Percentiles rank a stretch among this genome's conserved stretches.
Evolutionary conservation across 1,284 basidiomycete genomes (phyloP).

Genomic region (Ceratorhiza oryzae-sativae): DNA sequence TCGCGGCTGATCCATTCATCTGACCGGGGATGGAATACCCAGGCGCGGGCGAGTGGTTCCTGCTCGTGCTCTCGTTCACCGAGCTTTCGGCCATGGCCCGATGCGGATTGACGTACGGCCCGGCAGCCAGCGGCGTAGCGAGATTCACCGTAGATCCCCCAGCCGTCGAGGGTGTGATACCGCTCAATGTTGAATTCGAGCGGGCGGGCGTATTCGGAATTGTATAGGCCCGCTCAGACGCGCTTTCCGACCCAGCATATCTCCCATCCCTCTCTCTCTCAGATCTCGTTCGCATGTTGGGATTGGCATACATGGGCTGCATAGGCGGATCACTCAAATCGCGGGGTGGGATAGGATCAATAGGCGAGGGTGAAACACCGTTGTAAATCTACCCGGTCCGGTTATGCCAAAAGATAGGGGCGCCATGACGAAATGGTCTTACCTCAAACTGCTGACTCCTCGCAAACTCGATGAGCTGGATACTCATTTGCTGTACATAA

Average conservation of each 20-base stretch:
- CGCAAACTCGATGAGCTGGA: constrained; percentile 20
- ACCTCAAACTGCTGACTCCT: constrained; percentile 36
- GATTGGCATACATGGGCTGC: constrained; percentile 1
- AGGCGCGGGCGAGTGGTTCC: constrained; percentile 20
- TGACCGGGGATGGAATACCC: neutral
- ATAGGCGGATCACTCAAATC: neutral
- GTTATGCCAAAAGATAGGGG: neutral
- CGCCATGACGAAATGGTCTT: neutral
- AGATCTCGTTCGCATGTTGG: neutral
- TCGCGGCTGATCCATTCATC: neutral
- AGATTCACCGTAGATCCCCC: neutral
- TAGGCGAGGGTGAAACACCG: constrained; percentile 26
- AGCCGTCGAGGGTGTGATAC: neutral
- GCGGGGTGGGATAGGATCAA: constrained; percentile 22
- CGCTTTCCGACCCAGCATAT: constrained; percentile 1
- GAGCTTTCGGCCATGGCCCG: neutral
- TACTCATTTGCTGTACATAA: constrained; percentile 8
- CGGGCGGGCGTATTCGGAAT: constrained; percentile 6
- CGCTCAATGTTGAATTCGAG: neutral
- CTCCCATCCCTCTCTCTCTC: neutral
- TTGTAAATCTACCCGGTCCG: constrained; percentile 11
- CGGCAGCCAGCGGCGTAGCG: neutral
- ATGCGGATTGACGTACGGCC: constrained; percentile 31
- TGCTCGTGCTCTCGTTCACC: neutral
- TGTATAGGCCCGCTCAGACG: constrained; percentile 7